Base-by-base conservation (phyloP, 345 rosid genomes). In the Salix viminalis region DNA sequence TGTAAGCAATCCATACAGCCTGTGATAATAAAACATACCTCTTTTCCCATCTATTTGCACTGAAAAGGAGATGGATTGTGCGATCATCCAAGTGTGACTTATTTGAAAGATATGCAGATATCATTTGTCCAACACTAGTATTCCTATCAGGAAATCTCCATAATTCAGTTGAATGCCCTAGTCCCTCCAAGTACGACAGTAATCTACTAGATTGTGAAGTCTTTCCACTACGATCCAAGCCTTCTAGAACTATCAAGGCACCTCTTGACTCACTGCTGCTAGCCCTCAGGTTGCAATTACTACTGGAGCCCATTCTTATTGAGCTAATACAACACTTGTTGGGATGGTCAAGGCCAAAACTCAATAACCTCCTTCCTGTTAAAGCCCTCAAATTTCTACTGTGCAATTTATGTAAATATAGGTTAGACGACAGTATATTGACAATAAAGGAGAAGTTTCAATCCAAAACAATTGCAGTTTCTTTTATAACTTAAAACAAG, bases 31-130 rank as follows among this genome's bases (percentile, higher is more conserved):
- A 74, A 64, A 54, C 54, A 72, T 71, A 91, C 97, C 91, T 88
- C 77, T 93, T 91, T 88, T 93, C 95, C 97, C 98, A 96, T 69
- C 97, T 91, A 71, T 96, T 92, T 39, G 98, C 94, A 74, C 99
- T 93, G 80, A 92, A 96, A 19, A 96, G 91, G 15, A 93, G 95
- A 86, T 96, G 99, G 73, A 94, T 88, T 0, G 99, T 91, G 77
- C 23, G 93, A 80, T 92, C 98, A 84, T 93, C 97, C 83, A 96
- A 77, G 67, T 90, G 90, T 0, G 94, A 93, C 41, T 92, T 79
- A 54, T 92, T 92, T 10, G 88, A 85, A 9, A 93, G 91, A 81
- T 96, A 96, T 0, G 96, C 85, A 1, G 98, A 91, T 81, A 96
- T 92, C 96, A 91, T 93, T 79, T 89, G 85, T 60, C 97, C 99